A percentile compares a stretch with the other conserved stretches of the same genome.
phyloP scores from a whole-genome alignment of 2,329 filamentous ascomycete species.

The Fusarium coffeatum region DNA sequence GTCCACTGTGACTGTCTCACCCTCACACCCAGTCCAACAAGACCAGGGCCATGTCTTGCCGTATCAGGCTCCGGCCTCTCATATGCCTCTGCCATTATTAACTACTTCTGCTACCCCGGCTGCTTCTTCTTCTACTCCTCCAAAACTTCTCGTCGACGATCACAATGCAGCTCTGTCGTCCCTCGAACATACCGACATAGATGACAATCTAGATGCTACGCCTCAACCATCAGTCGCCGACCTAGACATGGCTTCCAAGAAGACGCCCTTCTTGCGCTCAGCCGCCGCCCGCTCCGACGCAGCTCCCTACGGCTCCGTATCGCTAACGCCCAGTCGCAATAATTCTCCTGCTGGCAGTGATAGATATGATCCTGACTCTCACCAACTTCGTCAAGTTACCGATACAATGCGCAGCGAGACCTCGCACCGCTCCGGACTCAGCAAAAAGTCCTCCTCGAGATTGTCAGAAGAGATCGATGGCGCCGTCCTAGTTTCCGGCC shows the following conservation, averaged over 20 bases:
- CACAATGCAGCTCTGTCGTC: conserved; percentile 26
- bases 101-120: conserved; percentile 35
- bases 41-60: conserved; percentile 45
- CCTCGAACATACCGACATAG: conserved; percentile 14
- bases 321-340: conserved; percentile 51
- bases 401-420: conserved; percentile 50
- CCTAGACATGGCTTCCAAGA: conserved; percentile 52
- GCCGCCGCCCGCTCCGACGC: conserved; percentile 46
- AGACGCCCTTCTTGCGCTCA: conserved; percentile 52
- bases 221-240: conserved; percentile 27
- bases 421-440: conserved; percentile 49
- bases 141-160: neutral
- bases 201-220: conserved; percentile 44
- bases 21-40: conserved; percentile 36
- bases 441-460: conserved; percentile 50
- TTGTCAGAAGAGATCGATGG: conserved; percentile 64
- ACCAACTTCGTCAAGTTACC: conserved; percentile 51
- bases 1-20: conserved; percentile 47
- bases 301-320: conserved; percentile 55
- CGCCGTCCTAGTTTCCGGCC: conserved; percentile 62
- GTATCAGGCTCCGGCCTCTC: conserved; percentile 40
- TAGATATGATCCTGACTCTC: conserved; percentile 47
- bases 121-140: conserved; percentile 18
- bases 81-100: conserved; percentile 41
- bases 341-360: conserved; percentile 53